Percentiles rank a stretch among this genome's conserved stretches.
Conservation (phyloP, 2,329 filamentous ascomycete genomes). For the Calonectria leucothoes region DNA sequence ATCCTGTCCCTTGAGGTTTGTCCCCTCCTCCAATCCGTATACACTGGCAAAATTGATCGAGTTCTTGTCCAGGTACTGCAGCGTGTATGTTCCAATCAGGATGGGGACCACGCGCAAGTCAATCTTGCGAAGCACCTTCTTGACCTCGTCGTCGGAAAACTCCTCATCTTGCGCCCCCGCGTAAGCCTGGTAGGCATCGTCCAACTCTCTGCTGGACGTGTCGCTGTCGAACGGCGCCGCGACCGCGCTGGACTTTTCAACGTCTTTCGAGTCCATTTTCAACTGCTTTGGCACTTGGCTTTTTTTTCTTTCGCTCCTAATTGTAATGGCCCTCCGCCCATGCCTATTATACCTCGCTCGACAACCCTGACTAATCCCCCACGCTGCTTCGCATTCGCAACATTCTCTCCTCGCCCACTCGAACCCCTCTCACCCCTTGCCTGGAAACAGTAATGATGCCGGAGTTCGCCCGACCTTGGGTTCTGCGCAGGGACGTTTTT, state of each 20-base stretch:
- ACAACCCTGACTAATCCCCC: neutral
- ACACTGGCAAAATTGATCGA: constrained; percentile 20
- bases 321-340: neutral
- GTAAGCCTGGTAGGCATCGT: constrained; percentile 9
- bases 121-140: constrained; percentile 15
- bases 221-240: neutral
- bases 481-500: neutral
- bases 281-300: neutral
- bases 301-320: neutral
- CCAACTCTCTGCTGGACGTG: neutral
- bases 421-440: neutral
- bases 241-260: neutral
- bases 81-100: constrained; percentile 11
- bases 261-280: neutral
- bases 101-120: constrained; percentile 9
- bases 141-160: neutral
- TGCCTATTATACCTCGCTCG: neutral
- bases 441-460: neutral
- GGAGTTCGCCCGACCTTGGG: neutral
- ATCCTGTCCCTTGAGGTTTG: constrained; percentile 12
- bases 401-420: neutral
- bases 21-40: constrained; percentile 6
- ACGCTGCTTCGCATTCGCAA: neutral
- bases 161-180: constrained; percentile 2
- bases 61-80: constrained; percentile 21